Percentiles rank a stretch among this genome's conserved stretches.
These are phyloP conservation scores for Zygoascus flipseniorum DNA, from an alignment of 805 yeast genomes.

Conservation along the genomic window DNA sequence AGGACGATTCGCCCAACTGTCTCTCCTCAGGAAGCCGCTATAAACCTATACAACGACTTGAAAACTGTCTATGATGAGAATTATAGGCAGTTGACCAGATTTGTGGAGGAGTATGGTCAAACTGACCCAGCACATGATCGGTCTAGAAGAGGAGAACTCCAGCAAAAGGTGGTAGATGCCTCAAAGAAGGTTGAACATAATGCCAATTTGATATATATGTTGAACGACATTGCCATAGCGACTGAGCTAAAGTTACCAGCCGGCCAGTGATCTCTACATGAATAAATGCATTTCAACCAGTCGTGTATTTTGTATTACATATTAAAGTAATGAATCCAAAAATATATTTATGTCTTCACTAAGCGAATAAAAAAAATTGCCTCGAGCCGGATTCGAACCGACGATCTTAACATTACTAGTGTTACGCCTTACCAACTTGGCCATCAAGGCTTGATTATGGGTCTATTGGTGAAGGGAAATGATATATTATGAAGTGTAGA, in stretches of 20 bases:
- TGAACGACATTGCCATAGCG: constrained; percentile 11
- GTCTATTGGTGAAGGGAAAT: no score
- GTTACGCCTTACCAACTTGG: constrained; percentile 81
- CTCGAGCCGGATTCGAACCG: constrained; percentile 70
- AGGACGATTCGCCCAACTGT: constrained; percentile 7
- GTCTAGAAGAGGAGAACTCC: constrained; percentile 9
- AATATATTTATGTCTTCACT: not conserved
- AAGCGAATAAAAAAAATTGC: constrained; percentile 32
- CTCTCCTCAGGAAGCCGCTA: constrained; percentile 10
- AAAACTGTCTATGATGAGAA: constrained; percentile 3
- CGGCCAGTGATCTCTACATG: not conserved
- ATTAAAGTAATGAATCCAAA: not conserved
- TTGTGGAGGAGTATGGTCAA: constrained; percentile 9
- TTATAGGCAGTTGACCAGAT: not conserved
- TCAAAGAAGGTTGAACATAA: constrained; percentile 13
- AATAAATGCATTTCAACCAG: not conserved
- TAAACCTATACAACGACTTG: constrained; percentile 7
- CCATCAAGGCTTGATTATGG: constrained; percentile 38
- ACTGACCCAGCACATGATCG: constrained; percentile 11
- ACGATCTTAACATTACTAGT: constrained; percentile 84
- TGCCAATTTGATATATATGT: constrained; percentile 15
- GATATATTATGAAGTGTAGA: no score
- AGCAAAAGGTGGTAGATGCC: constrained; percentile 4
- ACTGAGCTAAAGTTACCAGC: not conserved
- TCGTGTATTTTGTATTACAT: not conserved